Percentiles rank a stretch among this genome's conserved stretches.
These are phyloP conservation scores for Inonotus hispidus DNA, from an alignment of 1,284 basidiomycete species.

Conservation along the genomic window DNA sequence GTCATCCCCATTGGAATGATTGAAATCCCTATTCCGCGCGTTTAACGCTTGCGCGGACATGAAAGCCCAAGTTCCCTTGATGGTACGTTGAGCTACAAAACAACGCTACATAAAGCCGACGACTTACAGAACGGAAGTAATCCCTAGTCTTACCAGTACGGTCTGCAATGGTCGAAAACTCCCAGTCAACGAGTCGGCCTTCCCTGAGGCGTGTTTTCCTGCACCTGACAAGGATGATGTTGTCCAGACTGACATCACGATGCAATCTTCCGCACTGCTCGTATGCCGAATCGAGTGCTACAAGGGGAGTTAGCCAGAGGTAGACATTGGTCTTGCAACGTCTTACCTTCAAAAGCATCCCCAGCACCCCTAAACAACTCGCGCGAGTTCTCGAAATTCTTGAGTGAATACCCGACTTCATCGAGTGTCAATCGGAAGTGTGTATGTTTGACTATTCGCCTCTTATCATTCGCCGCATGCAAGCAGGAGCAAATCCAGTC, in stretches of 20 bases:
- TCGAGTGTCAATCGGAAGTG: constrained; percentile 20
- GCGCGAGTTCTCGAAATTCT: constrained; percentile 9
- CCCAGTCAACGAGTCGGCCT: constrained; percentile 34
- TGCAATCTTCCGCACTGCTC: constrained; percentile 26
- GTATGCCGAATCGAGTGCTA: constrained; percentile 29
- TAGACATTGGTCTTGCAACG: background rate
- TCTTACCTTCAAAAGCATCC: background rate
- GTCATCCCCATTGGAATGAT: constrained; percentile 29
- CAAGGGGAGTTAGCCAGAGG: constrained; percentile 14
- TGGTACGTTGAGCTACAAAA: background rate
- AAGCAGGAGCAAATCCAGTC: background rate
- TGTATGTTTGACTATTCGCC: too few relatives aligned
- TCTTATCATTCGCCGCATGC: too few relatives aligned
- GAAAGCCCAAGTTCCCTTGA: background rate
- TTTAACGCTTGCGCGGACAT: background rate
- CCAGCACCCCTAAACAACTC: constrained; percentile 14
- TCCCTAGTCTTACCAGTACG: constrained; percentile 30
- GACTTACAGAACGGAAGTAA: constrained; percentile 30
- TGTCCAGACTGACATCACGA: constrained; percentile 32
- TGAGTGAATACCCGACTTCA: constrained; percentile 14
- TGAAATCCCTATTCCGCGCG: constrained; percentile 17
- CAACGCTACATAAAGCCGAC: background rate
- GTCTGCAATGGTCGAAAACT: constrained; percentile 22
- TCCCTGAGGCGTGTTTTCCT: constrained; percentile 18
- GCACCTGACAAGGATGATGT: constrained; percentile 25